Conservation (phyloP, 2,329 filamentous ascomycete species). For the Cercospora beticola region DNA sequence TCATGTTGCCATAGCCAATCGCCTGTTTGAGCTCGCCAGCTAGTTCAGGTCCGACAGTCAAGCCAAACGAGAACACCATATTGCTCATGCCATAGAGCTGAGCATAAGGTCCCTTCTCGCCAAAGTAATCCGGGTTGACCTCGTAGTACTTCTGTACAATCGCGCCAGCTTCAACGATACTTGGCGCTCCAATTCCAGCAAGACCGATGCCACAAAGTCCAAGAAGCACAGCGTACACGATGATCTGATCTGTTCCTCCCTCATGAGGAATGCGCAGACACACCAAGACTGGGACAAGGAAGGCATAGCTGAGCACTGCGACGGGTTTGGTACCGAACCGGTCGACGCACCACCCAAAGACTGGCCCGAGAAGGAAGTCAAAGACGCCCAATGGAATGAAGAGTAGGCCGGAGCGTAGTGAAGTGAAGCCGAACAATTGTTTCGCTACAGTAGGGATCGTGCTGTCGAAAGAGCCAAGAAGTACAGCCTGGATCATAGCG, state of each 20-base stretch:
- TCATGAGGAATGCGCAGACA: constrained; percentile 47
- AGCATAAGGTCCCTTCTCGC: constrained; percentile 59
- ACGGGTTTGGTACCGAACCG: constrained; percentile 47
- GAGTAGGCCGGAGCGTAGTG: constrained; percentile 46
- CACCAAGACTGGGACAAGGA: constrained; percentile 45
- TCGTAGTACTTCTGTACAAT: constrained; percentile 58
- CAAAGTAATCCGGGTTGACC: constrained; percentile 57
- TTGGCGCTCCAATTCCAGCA: constrained; percentile 54
- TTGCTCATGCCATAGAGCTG: constrained; percentile 65
- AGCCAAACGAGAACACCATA: constrained; percentile 61
- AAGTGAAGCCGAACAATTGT: constrained; percentile 47
- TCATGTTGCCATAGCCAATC: constrained; percentile 61
- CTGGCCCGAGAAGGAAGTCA: constrained; percentile 48
- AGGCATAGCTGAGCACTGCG: constrained; percentile 45
- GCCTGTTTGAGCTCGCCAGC: constrained; percentile 53
- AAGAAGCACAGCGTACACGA: constrained; percentile 50
- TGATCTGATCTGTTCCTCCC: constrained; percentile 43
- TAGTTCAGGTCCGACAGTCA: constrained; percentile 60
- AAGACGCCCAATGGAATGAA: constrained; percentile 49
- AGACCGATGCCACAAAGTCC: constrained; percentile 53
- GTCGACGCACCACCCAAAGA: constrained; percentile 51
- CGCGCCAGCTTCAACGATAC: constrained; percentile 57
- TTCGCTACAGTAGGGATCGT: constrained; percentile 49
- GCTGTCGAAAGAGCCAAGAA: constrained; percentile 48
- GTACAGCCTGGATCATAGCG: constrained; percentile 47